Base-by-base conservation (phyloP, 257 asterid genomes). In the Nicotiana otophora region DNA sequence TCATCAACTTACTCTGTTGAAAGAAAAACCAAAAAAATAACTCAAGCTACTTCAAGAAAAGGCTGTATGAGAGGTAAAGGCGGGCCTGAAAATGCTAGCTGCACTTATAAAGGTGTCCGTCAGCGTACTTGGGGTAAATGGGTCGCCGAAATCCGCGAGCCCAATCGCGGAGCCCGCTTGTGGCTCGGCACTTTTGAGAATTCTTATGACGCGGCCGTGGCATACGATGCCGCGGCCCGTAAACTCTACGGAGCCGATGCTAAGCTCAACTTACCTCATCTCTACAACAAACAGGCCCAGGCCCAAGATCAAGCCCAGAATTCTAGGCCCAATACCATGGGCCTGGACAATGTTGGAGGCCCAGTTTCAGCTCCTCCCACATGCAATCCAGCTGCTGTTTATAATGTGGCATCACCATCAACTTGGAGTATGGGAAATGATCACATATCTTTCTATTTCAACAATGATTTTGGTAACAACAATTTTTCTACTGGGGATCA, bases 41-140 rank as follows among this genome's bases (percentile, higher is more conserved):
- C 92, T 0, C 92, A 84, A 54, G 93, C 97, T 0, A 91, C 88
- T 80, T 89, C 95, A 0, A 81, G 98, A n/a, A 92, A 93, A 51
- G 98, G 98, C 1, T 93, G 97, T 90, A 93, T 90, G 97, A 53
- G 97, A 2, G 98, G 99, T 1, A 93, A 95, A 80, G 99, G 99
- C 0, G 99, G 99, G 2, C 99, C 98, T 0, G 94, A 93, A 79
- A 95, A 95, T 54, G 92, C 95, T 6, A 26, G 90, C 1, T 95
- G 99, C 86, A 86, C 89, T 0, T 93, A 87, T 84, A 95, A 93
- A 79, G 99, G 99, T 1, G 99, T 95, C 0, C 84, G 97, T 0
- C 99, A 95, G 84, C 89, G 98, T 7, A 92, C 97, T 0, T 93
- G 99, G 98, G 98, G 98, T 0, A 95, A 95, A 79, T 93, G 98